Evolutionary conservation across 2,329 filamentous ascomycete species (phyloP).

Genomic region (Xylogone sp.): DNA sequence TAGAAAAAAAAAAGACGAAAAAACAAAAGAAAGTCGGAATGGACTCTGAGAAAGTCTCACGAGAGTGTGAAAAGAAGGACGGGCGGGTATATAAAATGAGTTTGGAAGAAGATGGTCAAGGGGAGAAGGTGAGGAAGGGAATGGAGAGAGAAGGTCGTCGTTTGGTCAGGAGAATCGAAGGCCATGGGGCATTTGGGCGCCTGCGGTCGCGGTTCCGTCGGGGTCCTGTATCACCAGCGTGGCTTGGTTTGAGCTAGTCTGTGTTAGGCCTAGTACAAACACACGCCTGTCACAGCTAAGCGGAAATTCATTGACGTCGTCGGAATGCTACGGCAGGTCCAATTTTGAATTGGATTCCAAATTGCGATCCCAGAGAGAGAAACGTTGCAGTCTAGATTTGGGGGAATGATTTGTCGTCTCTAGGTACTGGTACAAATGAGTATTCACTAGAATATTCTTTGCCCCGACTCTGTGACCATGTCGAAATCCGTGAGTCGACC

Average conservation of each 20-base stretch:
- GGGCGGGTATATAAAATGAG: too few species aligned
- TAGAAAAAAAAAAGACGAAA: conserved; percentile 20
- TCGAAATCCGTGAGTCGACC: conserved; percentile 26
- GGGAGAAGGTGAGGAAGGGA: conserved; percentile 2
- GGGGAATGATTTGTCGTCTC: too few species aligned
- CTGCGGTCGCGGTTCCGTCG: neutral
- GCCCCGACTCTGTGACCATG: conserved; percentile 15
- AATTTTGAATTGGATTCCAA: neutral
- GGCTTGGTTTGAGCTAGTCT: neutral
- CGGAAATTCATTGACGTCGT: neutral
- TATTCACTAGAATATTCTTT: neutral
- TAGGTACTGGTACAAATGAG: too few species aligned
- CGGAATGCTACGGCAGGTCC: neutral
- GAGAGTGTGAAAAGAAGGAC: neutral
- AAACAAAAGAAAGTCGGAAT: conserved; percentile 9
- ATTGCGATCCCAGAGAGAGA: neutral
- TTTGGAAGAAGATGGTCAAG: too few species aligned
- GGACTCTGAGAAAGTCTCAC: too few species aligned
- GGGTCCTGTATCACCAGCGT: neutral
- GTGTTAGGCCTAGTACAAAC: neutral
- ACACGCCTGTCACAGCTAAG: neutral
- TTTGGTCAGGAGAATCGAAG: neutral
- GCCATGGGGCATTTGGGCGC: neutral
- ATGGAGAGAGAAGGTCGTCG: neutral
- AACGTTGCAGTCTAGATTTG: too few species aligned